phyloP scores from a whole-genome alignment of 306 rosid genomes.

The Prunus mira region DNA sequence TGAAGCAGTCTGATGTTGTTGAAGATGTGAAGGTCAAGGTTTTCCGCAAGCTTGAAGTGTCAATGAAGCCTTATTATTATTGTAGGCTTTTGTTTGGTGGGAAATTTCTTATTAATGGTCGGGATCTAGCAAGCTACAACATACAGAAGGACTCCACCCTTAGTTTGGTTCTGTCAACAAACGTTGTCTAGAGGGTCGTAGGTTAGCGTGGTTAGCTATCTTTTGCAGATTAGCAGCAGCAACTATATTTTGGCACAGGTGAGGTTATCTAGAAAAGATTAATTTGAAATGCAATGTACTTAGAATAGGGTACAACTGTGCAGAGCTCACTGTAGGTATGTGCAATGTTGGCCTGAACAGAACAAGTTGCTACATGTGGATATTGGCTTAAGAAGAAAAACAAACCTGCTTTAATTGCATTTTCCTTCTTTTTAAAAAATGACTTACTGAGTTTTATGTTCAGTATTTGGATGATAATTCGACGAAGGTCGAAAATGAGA shows the following conservation, averaged over 20 bases:
- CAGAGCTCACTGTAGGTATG: neutral
- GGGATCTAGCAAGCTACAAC: slow-evolving; percentile 14
- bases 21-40: slow-evolving; percentile 11
- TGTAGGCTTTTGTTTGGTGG: slow-evolving; percentile 7
- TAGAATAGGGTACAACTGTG: neutral
- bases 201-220: too few species aligned
- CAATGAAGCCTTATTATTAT: neutral
- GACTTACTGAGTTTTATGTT: neutral
- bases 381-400: too few species aligned
- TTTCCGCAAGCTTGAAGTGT: slow-evolving; percentile 2
- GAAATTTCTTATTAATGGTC: neutral
- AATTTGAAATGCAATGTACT: neutral
- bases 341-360: too few species aligned
- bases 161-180: neutral
- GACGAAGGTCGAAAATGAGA: neutral
- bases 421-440: too few species aligned
- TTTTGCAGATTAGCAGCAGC: too few species aligned
- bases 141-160: slow-evolving; percentile 10
- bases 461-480: neutral
- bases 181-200: too few species aligned
- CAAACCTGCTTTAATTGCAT: too few species aligned
- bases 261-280: too few species aligned
- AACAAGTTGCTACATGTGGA: too few species aligned
- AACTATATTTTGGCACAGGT: too few species aligned
- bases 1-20: slow-evolving; percentile 2